A percentile compares a stretch with the other conserved stretches of the same genome.
Evolutionary conservation across 192 early-diverging fungal species (phyloP).

Genomic region (Pecoramyces ruminantium): DNA sequence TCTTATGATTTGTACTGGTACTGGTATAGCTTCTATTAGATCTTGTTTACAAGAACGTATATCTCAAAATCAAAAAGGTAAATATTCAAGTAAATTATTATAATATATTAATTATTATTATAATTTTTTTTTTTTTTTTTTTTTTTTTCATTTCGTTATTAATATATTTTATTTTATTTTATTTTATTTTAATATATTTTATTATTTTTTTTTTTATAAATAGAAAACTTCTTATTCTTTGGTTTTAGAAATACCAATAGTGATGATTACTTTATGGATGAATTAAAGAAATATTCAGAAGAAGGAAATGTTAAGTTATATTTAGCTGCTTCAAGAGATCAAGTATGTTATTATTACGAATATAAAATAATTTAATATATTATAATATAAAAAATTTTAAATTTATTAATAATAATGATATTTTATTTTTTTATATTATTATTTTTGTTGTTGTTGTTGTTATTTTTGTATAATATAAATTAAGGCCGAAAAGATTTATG

Average conservation of each 20-base stretch:
- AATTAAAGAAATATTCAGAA: slow-evolving; percentile 34
- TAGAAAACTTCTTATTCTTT: slow-evolving; percentile 63
- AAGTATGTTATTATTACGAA: no score
- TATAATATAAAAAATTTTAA: no score
- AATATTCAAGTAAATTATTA: no score
- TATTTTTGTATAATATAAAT: no score
- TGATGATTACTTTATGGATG: slow-evolving; percentile 59
- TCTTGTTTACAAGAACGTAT: slow-evolving; percentile 48
- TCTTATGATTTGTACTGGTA: slow-evolving; percentile 22
- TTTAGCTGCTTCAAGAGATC: slow-evolving; percentile 79
- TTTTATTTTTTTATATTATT: no score
- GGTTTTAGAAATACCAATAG: slow-evolving; percentile 53
- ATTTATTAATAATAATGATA: no score
- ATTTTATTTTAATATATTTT: neutral
- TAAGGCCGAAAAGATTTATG: slow-evolving; percentile 57
- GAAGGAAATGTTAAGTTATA: slow-evolving; percentile 36
- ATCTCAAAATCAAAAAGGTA: slow-evolving; percentile 16
- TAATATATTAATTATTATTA: no score
- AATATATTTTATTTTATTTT: no score
- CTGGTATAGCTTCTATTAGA: slow-evolving; percentile 86
- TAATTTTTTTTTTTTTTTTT: neutral
- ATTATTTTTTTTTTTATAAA: slow-evolving; percentile 4
- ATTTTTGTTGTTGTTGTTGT: no score
- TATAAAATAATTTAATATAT: no score
- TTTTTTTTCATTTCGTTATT: neutral